These are phyloP conservation scores for Vachellia pachyceras DNA, from an alignment of 306 rosid species.

Conservation along the genomic window DNA sequence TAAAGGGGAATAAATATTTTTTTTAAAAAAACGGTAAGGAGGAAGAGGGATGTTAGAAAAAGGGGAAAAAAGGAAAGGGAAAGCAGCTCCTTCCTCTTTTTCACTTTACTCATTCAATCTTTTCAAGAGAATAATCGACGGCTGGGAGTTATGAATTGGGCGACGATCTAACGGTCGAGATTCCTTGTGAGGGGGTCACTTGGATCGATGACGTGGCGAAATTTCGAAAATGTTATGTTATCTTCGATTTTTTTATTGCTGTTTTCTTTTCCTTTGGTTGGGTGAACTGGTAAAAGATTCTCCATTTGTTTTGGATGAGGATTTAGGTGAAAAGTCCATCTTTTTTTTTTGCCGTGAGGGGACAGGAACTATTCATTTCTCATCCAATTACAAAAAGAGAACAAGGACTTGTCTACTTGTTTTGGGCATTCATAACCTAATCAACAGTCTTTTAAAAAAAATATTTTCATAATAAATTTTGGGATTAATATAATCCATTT, in stretches of 20 bases:
- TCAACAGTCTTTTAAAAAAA: neutral
- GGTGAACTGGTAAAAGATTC: neutral
- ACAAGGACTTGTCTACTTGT: neutral
- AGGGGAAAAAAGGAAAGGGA: neutral
- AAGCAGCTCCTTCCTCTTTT: slow-evolving; percentile 21
- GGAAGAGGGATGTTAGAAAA: neutral
- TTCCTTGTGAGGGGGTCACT: slow-evolving; percentile 9
- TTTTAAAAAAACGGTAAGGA: slow-evolving; percentile 40
- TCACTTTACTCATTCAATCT: slow-evolving; percentile 35
- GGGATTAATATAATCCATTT: no score
- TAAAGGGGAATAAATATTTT: slow-evolving; percentile 47
- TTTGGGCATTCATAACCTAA: neutral
- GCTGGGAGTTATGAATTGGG: slow-evolving; percentile 43
- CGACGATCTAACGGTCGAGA: slow-evolving; percentile 45
- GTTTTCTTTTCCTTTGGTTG: neutral
- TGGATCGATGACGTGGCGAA: slow-evolving; percentile 72
- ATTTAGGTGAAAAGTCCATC: slow-evolving; percentile 14
- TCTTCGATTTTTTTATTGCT: neutral
- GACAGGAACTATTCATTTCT: neutral
- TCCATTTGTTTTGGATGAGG: neutral
- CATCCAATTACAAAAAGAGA: neutral
- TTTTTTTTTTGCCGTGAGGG: neutral
- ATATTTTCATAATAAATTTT: neutral
- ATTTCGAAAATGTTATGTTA: neutral
- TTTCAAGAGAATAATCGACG: slow-evolving; percentile 47